These are phyloP conservation scores for Salix brachista DNA, from an alignment of 345 rosid genomes.

Conservation along the genomic window DNA sequence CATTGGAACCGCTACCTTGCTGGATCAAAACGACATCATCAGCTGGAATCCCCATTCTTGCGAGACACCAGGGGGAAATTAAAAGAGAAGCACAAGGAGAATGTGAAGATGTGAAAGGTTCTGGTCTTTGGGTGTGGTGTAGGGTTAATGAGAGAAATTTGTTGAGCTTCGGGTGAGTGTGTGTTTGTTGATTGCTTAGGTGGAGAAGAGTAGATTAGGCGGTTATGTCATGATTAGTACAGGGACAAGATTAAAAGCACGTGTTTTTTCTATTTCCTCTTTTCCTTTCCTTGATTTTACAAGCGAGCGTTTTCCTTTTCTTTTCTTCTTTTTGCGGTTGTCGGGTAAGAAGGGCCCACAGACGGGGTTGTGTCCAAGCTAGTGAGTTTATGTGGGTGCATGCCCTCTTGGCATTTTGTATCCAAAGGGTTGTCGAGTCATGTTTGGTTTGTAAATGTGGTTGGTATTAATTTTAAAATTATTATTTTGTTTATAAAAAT, in stretches of 20 bases:
- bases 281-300: background rate
- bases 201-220: background rate
- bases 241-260: background rate
- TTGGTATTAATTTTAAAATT: too few species aligned
- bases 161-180: background rate
- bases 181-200: background rate
- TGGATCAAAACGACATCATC: slow-evolving; percentile 64
- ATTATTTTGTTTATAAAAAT: too few species aligned
- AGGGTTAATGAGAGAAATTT: background rate
- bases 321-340: background rate
- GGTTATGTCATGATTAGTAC: background rate
- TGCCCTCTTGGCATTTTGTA: background rate
- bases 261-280: too few species aligned
- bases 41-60: slow-evolving; percentile 45
- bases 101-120: background rate
- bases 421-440: too few species aligned
- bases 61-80: too few species aligned
- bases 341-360: slow-evolving; percentile 21
- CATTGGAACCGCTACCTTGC: slow-evolving; percentile 27
- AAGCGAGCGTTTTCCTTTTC: background rate
- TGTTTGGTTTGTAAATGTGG: too few species aligned
- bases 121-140: background rate
- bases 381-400: slow-evolving; percentile 7
- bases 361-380: slow-evolving; percentile 5
- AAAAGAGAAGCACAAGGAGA: background rate